A percentile compares a stretch with the other conserved stretches of the same genome.
phyloP scores from a whole-genome alignment of 352 stramenopile genomes.

The Saprolegnia parasitica region DNA sequence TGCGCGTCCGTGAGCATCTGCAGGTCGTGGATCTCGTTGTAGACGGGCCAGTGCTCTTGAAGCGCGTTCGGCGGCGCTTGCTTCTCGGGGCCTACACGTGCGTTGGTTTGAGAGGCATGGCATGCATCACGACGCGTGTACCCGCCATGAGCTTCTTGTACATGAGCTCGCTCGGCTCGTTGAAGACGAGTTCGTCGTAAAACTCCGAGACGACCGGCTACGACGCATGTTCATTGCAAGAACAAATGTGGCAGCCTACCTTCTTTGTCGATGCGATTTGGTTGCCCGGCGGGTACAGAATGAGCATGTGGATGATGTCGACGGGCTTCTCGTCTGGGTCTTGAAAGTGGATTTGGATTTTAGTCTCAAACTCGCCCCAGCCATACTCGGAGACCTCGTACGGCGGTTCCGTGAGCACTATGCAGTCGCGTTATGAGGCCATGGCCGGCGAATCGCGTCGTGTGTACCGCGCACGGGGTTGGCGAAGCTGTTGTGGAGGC shows the following conservation, averaged over 20 bases:
- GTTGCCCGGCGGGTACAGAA: conserved; percentile 77
- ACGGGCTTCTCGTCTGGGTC: conserved; percentile 90
- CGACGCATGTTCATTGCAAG: not conserved
- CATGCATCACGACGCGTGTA: conserved; percentile 27
- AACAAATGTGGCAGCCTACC: conserved; percentile 32
- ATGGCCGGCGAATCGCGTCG: too few species aligned
- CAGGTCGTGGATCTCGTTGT: conserved; percentile 86
- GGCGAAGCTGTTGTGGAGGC: conserved; percentile 93
- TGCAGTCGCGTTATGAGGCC: too few species aligned
- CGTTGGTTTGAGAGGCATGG: conserved; percentile 1
- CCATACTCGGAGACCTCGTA: conserved; percentile 96
- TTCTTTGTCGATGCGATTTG: conserved; percentile 88
- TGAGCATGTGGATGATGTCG: conserved; percentile 86
- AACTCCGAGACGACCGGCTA: conserved; percentile 93
- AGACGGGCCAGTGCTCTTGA: conserved; percentile 80
- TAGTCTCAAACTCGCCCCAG: conserved; percentile 97
- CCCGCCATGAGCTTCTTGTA: conserved; percentile 88
- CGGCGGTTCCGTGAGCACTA: conserved; percentile 91
- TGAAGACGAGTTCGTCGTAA: conserved; percentile 98
- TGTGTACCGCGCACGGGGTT: conserved; percentile 85
- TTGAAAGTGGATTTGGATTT: conserved; percentile 95
- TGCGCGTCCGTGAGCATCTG: conserved; percentile 80
- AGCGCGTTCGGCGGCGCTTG: conserved; percentile 60
- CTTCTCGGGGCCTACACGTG: conserved; percentile 53
- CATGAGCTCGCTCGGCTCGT: conserved; percentile 94